Evolutionary conservation across 2,329 filamentous ascomycete genomes (phyloP), one percentile per base, ranked within the genome.

Genomic region (Davidsoniella virescens): DNA sequence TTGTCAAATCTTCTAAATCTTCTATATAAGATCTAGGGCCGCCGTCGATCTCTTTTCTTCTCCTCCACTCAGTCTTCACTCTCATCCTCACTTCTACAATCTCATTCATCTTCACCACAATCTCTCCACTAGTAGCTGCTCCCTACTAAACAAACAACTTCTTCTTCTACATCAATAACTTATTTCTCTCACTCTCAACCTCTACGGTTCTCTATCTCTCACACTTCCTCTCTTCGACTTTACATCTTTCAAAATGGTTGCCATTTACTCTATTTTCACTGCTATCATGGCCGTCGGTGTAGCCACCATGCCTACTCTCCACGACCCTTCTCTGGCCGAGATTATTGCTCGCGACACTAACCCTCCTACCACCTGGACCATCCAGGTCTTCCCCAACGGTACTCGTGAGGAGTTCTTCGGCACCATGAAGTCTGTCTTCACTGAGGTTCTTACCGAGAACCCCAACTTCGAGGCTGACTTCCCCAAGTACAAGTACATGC

Each of bases 171-270:
- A 44, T n/a, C 41, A 25, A 26, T 14, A 14, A 12, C 40, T 20
- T 17, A 39, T 37, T 44, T 17, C 25, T 45, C 25, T 38, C n/a
- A 18, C 33, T 36, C 14, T 49, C 38, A 8, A 16, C 17, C 23
- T 44, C 39, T 42, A 18, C 39, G 25, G 4, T 50, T 36, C 37
- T 10, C 25, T 44, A 16, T 29, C 3, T 36, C 42, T 44, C 20
- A 36, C 23, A 39, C 20, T 49, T n/a, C 14, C 26, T 18, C 17
- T n/a, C 39, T 45, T 49, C n/a, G 20, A 12, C 36, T 18, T n/a
- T 49, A 26, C 23, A 7, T 29, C n/a, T 29, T 50, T 62, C 26
- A 56, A 52, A 46, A 56, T 56, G 54, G 53, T 53, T 20, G 41
- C 48, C 16, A 38, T 52, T n/a, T 40, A 47, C 23, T 26, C 47